Base-by-base conservation (phyloP, 73 alveolate species). In the Paramecium sexaurelia region DNA sequence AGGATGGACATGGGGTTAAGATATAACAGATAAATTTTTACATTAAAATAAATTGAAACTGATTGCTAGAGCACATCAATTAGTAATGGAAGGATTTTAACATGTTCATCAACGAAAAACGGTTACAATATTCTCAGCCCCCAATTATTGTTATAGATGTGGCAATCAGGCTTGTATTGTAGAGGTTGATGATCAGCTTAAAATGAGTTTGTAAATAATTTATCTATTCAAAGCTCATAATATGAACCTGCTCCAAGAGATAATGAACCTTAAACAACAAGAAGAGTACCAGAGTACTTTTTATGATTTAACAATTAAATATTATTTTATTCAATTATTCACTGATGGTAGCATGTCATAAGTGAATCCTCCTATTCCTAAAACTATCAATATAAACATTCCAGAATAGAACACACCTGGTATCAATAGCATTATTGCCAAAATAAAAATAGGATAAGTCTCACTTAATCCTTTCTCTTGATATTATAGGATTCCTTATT, bases 91-190 rank as follows among this genome's bases (percentile, higher is more conserved):
- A 95, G 98, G 95, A 40, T 83, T 91, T 75, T 84, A 91, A 24
- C 94, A 94, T 75, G 93, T 86, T 40, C 97, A 87, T 85, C 94
- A 94, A 71, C 82, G 95, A 91, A 84, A 96, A 35, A 98, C 96
- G 36, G 98, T 97, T 36, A 97, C 99, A 41, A 92, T 97, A 41
- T 97, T 97, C 92, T 95, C 98, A 32, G 99, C 99, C 15, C 99
- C 99, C 15, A 97, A 97, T 95, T 97, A 97, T 92, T 97, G 99
- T 85, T 97, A 97, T 94, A 91, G 99, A 84, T 96, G 98, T 92
- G 99, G 99, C 1, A 97, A 97, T 85, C 92, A 95, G 78, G 96
- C 98, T 40, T 93, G 97, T 94, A 97, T 94, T 19, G 73, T 82
- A 51, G 95, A 91, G 36, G 92, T 91, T 19, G 95, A 91, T 55